phyloP scores from a whole-genome alignment of 257 asterid genomes.

The Penstemon eatonii region DNA sequence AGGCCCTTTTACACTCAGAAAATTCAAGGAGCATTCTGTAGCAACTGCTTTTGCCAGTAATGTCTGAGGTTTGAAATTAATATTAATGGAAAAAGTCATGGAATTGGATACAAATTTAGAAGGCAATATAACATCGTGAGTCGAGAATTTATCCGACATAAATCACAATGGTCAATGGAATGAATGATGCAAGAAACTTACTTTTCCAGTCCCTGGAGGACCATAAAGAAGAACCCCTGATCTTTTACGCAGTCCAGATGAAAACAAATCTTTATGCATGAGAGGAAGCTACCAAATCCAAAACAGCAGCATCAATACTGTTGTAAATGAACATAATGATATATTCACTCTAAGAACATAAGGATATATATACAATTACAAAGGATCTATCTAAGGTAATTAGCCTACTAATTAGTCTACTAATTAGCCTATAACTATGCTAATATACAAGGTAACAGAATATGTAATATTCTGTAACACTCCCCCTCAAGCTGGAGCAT shows the following conservation, averaged over 20 bases:
- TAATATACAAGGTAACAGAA: no score
- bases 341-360: no score
- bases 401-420: no score
- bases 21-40: constrained; percentile 95
- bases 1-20: constrained; percentile 95
- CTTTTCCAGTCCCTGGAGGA: constrained; percentile 99
- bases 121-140: constrained; percentile 9
- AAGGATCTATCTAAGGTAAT: no score
- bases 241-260: constrained; percentile 96
- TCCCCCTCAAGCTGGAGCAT: no score
- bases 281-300: constrained; percentile 76
- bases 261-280: constrained; percentile 89
- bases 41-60: constrained; percentile 98
- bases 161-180: constrained; percentile 15
- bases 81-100: constrained; percentile 25
- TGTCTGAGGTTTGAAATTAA: constrained; percentile 58
- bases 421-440: no score
- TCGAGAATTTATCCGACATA: neutral
- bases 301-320: constrained; percentile 25
- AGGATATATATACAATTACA: no score
- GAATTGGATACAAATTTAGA: constrained; percentile 16
- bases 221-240: constrained; percentile 99
- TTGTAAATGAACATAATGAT: no score
- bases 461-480: no score
- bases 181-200: constrained; percentile 36